A percentile compares a stretch with the other conserved stretches of the same genome.
Conservation (phyloP, 495 filamentous ascomycete genomes). For the Hypoxylon crocopeplum region DNA sequence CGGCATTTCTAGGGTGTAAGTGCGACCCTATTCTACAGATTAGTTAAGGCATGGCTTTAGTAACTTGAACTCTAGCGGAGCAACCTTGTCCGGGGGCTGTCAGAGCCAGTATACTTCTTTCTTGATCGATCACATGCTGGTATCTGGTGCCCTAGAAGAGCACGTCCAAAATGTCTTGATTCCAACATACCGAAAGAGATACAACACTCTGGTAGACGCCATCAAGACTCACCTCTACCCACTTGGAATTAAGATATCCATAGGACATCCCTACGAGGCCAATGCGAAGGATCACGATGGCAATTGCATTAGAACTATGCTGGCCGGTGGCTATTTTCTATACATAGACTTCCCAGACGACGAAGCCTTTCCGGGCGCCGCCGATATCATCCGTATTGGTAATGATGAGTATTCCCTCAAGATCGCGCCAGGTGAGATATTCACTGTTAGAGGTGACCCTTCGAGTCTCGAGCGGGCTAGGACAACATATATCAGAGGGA, state of each 20-base stretch:
- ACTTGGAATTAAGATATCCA: slow-evolving; percentile 60
- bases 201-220: slow-evolving; percentile 58
- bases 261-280: slow-evolving; percentile 21
- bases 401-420: slow-evolving; percentile 60
- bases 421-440: slow-evolving; percentile 65
- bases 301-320: slow-evolving; percentile 18
- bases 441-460: slow-evolving; percentile 64
- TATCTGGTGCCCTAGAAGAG: slow-evolving; percentile 52
- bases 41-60: no score
- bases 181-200: slow-evolving; percentile 64
- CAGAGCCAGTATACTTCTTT: slow-evolving; percentile 71
- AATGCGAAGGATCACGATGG: slow-evolving; percentile 12
- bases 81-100: slow-evolving; percentile 70
- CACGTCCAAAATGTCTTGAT: slow-evolving; percentile 50
- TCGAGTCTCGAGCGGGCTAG: slow-evolving; percentile 38
- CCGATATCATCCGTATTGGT: slow-evolving; percentile 57
- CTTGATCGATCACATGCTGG: slow-evolving; percentile 65
- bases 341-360: slow-evolving; percentile 67
- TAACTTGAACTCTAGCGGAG: slow-evolving; percentile 55
- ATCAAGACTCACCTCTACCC: slow-evolving; percentile 65
- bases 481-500: slow-evolving; percentile 51
- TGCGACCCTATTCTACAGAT: no score
- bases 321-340: slow-evolving; percentile 73
- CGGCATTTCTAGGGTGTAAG: slow-evolving; percentile 69
- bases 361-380: slow-evolving; percentile 48